Evolutionary conservation across 805 yeast species (phyloP).

Genomic region (Sugiyamaella lignohabitans): DNA sequence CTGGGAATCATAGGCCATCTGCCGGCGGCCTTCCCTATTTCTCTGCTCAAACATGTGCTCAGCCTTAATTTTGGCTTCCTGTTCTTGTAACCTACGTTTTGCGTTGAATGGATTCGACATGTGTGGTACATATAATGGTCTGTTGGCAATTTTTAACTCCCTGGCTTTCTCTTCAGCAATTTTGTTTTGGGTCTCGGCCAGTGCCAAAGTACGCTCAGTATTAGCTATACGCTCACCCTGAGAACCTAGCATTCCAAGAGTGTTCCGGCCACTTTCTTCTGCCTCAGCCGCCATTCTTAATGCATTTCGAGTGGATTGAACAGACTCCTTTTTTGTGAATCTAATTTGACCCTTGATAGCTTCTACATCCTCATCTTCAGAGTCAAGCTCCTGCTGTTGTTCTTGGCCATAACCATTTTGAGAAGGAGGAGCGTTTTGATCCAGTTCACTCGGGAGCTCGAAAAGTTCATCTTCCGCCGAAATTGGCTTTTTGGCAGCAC

Average conservation of each 20-base stretch:
- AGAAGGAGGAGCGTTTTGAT: background rate
- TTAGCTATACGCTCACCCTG: slow-evolving; percentile 81
- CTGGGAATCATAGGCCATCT: slow-evolving; percentile 55
- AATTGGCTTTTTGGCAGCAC: background rate
- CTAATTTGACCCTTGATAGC: slow-evolving; percentile 75
- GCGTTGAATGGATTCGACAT: slow-evolving; percentile 86
- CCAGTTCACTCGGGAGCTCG: slow-evolving; percentile 22
- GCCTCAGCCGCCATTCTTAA: slow-evolving; percentile 65
- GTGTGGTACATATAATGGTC: slow-evolving; percentile 74
- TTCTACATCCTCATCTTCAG: slow-evolving; percentile 83
- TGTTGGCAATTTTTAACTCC: slow-evolving; percentile 69
- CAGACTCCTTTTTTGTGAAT: slow-evolving; percentile 80
- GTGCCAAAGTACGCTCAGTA: slow-evolving; percentile 68
- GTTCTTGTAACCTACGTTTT: slow-evolving; percentile 62
- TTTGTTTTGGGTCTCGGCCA: slow-evolving; percentile 74
- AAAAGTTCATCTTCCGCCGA: slow-evolving; percentile 26
- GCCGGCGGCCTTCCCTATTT: slow-evolving; percentile 54
- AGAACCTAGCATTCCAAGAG: slow-evolving; percentile 88
- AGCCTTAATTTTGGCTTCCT: slow-evolving; percentile 61
- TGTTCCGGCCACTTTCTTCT: slow-evolving; percentile 67
- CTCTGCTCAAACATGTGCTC: slow-evolving; percentile 58
- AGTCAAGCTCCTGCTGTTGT: slow-evolving; percentile 17
- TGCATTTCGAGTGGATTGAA: slow-evolving; percentile 79
- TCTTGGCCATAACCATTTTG: slow-evolving; percentile 8
- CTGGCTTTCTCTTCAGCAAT: slow-evolving; percentile 77